Conservation (phyloP, 2,329 filamentous ascomycete genomes). For the Verticillium tricorpus region DNA sequence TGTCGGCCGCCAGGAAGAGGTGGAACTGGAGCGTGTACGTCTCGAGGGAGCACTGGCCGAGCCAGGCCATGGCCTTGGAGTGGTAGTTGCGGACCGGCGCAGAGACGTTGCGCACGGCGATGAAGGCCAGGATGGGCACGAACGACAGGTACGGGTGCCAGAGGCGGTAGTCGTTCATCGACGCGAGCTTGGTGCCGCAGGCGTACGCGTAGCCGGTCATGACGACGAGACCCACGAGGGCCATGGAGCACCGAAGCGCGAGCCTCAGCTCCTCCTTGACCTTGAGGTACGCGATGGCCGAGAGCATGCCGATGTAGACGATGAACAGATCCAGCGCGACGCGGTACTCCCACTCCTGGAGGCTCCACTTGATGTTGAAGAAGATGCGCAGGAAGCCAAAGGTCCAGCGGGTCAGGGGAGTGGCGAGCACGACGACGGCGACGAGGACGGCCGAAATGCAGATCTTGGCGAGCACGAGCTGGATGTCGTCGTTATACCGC, state of each 20-base stretch:
- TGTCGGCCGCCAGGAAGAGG: slow-evolving; percentile 56
- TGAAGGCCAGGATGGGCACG: slow-evolving; percentile 47
- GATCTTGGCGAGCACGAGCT: slow-evolving; percentile 42
- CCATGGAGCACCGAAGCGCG: background rate
- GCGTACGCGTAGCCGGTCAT: background rate
- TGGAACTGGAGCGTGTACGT: slow-evolving; percentile 58
- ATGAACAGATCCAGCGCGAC: slow-evolving; percentile 49
- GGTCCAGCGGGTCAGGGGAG: slow-evolving; percentile 21
- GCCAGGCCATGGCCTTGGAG: slow-evolving; percentile 40
- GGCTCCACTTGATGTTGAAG: slow-evolving; percentile 43
- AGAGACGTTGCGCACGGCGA: slow-evolving; percentile 43
- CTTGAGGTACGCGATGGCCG: slow-evolving; percentile 24
- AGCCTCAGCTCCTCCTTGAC: background rate
- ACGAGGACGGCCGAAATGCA: slow-evolving; percentile 35
- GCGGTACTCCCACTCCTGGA: slow-evolving; percentile 43
- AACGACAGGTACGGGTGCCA: slow-evolving; percentile 50
- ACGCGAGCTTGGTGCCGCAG: slow-evolving; percentile 6
- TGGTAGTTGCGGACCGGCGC: slow-evolving; percentile 13
- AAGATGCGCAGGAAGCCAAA: slow-evolving; percentile 27
- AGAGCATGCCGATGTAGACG: slow-evolving; percentile 50
- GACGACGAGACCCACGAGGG: background rate
- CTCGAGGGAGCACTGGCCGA: slow-evolving; percentile 55
- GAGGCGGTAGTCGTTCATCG: slow-evolving; percentile 37
- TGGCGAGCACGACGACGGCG: slow-evolving; percentile 24
- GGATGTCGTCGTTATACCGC: slow-evolving; percentile 33